Evolutionary conservation across 495 filamentous ascomycete species (phyloP).

Genomic region (Penicillium manginii): DNA sequence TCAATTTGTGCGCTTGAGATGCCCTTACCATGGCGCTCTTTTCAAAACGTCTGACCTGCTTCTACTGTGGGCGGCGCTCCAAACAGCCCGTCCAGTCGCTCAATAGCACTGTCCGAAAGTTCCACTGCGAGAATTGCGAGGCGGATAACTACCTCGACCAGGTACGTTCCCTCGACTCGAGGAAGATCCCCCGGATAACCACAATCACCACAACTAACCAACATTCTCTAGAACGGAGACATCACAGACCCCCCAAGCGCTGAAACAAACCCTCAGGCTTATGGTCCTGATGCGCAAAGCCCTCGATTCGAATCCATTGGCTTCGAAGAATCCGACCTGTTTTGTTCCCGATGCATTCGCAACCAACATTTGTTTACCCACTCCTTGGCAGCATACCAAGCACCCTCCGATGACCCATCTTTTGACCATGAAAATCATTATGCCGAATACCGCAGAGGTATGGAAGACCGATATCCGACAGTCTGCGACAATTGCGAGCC

Average conservation of each 20-base stretch:
- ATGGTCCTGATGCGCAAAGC: conserved; percentile 32
- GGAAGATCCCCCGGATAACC: not conserved
- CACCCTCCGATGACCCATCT: conserved; percentile 64
- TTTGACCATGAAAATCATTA: conserved; percentile 59
- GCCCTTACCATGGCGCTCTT: conserved; percentile 53
- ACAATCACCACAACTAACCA: not conserved
- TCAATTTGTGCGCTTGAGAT: not conserved
- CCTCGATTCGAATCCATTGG: conserved; percentile 38
- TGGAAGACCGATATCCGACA: conserved; percentile 82
- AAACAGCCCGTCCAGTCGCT: conserved; percentile 58
- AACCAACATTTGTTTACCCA: conserved; percentile 79
- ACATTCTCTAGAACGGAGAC: conserved; percentile 62
- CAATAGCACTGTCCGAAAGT: conserved; percentile 58
- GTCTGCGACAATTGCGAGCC: conserved; percentile 79
- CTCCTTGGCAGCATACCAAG: conserved; percentile 70
- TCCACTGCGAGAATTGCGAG: conserved; percentile 74
- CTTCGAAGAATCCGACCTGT: conserved; percentile 54
- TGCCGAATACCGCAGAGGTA: conserved; percentile 60
- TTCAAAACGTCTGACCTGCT: conserved; percentile 64
- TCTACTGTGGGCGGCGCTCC: conserved; percentile 73
- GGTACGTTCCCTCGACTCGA: conserved; percentile 37
- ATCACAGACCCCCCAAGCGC: conserved; percentile 83
- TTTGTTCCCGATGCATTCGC: conserved; percentile 77
- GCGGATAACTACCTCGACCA: conserved; percentile 81
- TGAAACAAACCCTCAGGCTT: conserved; percentile 39